phyloP scores from a whole-genome alignment of 768 basidiomycete genomes.

The Terana coerulea region DNA sequence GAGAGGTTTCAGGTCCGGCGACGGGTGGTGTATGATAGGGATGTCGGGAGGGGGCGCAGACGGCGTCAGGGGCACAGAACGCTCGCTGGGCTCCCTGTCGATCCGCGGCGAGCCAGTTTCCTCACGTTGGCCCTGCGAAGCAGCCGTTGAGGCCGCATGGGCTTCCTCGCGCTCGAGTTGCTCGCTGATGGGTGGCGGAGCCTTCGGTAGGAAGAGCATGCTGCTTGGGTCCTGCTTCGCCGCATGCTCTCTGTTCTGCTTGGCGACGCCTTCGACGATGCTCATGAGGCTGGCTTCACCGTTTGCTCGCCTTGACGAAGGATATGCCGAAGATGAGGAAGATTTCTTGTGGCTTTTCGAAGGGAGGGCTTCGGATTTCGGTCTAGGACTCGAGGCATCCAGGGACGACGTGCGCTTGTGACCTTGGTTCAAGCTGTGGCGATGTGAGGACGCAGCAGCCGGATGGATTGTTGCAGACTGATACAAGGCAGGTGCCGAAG shows the following conservation, averaged over 20 bases:
- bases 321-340: too few species aligned
- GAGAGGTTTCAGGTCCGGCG: conserved; percentile 46
- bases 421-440: neutral
- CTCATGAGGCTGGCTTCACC: conserved; percentile 51
- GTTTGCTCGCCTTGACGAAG: conserved; percentile 6
- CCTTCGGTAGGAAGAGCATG: conserved; percentile 41
- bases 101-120: neutral
- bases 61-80: conserved; percentile 10
- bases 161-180: conserved; percentile 4
- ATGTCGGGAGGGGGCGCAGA: neutral
- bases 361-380: neutral
- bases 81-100: conserved; percentile 7
- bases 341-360: neutral
- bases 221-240: conserved; percentile 24
- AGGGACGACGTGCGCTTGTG: conserved; percentile 19
- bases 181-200: conserved; percentile 40
- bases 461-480: conserved; percentile 9
- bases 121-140: neutral
- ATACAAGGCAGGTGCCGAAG: conserved; percentile 17
- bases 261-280: conserved; percentile 61
- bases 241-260: conserved; percentile 30
- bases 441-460: neutral
- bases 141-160: neutral
- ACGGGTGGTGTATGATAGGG: conserved; percentile 7
- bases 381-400: conserved; percentile 3